Evolutionary conservation across 2,329 filamentous ascomycete genomes (phyloP), one percentile per base, ranked within the genome.

Genomic region (Aciculosporium take): DNA sequence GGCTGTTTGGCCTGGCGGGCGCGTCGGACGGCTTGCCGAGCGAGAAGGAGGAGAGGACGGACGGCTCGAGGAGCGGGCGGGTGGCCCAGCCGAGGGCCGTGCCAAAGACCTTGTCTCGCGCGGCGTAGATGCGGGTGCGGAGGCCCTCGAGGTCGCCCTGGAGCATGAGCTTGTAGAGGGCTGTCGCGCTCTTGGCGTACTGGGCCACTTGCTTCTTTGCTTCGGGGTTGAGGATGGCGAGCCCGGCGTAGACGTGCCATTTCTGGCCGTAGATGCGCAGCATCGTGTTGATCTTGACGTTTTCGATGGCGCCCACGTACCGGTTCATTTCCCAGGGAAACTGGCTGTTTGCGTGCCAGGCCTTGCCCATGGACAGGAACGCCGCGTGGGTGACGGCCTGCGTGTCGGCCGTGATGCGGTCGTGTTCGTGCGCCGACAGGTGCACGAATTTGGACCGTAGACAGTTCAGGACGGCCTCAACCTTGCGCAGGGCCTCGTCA

Each of bases 241-340:
- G 79, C 0, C 91, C 91, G 17, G 91, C 91, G 61, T 98, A 98
- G 44, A 98, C 91, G 66, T 98, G 93, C 93, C 93, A 98, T 63
- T 96, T 98, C 62, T 95, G 94, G 45, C 82, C 81, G 67, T 96
- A 98, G 65, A 98, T 96, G 52, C 91, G 87, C 50, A 98, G 69
- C 51, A 87, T 96, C 51, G 96, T 79, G 65, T 98, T 98, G 67
- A 96, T 94, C 67, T 98, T 98, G 53, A 96, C 89, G 60, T 98
- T 98, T 63, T 98, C 91, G 54, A 98, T 94, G 40, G 91, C 93
- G 44, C 91, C 91, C 4, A 95, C 78, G 62, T 96, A 98, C 48
- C 91, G 86, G n/a, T 80, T 78, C 36, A 89, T 79, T 54, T 96
- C 89, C 91, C 91, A 98, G 0, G 93, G 91, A 54, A 96, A 98